A percentile compares a stretch with the other conserved stretches of the same genome.
phyloP scores from a whole-genome alignment of 2,329 filamentous ascomycete genomes.

The Xylaria digitata region DNA sequence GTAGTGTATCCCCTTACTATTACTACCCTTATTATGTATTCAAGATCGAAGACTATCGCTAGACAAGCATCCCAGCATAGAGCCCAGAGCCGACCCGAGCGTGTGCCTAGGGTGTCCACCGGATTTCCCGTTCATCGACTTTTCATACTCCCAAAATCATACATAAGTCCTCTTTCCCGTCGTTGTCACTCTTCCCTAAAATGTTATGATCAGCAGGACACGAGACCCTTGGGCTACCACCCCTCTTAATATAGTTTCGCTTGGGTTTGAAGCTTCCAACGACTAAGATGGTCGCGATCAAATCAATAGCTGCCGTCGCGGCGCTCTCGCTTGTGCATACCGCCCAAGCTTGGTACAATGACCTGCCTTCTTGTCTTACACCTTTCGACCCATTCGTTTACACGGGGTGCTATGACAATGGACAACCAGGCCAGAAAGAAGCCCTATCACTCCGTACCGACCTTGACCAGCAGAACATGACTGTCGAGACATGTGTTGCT shows the following conservation, averaged over 20 bases:
- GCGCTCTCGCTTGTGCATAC: slow-evolving; percentile 53
- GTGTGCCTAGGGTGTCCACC: background rate
- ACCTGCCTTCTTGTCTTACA: slow-evolving; percentile 58
- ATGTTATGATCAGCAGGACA: slow-evolving; percentile 31
- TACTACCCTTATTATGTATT: slow-evolving; percentile 19
- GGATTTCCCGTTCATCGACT: background rate
- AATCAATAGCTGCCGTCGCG: slow-evolving; percentile 53
- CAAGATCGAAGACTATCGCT: slow-evolving; percentile 12
- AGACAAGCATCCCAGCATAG: slow-evolving; percentile 12
- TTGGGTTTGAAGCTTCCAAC: slow-evolving; percentile 9
- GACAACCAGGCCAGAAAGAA: slow-evolving; percentile 42
- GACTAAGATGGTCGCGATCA: slow-evolving; percentile 50
- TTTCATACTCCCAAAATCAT: slow-evolving; percentile 7
- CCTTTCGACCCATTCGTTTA: slow-evolving; percentile 61
- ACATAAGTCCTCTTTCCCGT: slow-evolving; percentile 32
- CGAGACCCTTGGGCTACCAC: background rate
- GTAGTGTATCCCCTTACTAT: slow-evolving; percentile 13
- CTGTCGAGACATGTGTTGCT: slow-evolving; percentile 60
- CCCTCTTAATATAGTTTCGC: slow-evolving; percentile 13
- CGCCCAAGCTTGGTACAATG: slow-evolving; percentile 56
- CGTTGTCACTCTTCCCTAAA: slow-evolving; percentile 18
- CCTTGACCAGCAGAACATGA: slow-evolving; percentile 56
- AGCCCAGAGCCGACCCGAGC: slow-evolving; percentile 16
- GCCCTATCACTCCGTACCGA: slow-evolving; percentile 58
- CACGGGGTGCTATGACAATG: slow-evolving; percentile 61